These are phyloP conservation scores for Sporothrix brunneoviolacea DNA, from an alignment of 2,329 filamentous ascomycete species.

Conservation along the genomic window DNA sequence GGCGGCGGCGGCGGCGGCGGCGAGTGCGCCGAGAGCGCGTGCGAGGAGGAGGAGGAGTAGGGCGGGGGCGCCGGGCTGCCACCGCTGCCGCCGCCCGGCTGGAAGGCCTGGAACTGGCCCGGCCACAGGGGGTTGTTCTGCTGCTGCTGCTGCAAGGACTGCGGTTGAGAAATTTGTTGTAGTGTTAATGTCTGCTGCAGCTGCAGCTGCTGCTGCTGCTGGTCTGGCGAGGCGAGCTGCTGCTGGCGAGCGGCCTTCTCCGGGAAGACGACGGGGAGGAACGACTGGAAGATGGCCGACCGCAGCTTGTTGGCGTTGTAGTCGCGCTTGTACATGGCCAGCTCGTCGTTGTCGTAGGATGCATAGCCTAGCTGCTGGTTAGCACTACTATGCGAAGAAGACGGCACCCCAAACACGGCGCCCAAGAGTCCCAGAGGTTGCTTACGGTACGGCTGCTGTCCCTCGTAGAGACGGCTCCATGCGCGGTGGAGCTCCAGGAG, in stretches of 20 bases:
- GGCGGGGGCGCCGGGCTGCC: too few relatives aligned
- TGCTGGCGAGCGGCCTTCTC: conserved; percentile 8
- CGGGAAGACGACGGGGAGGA: conserved; percentile 17
- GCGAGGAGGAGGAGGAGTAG: too few relatives aligned
- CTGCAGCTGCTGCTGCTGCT: conserved; percentile 8
- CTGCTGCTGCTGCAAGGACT: not conserved
- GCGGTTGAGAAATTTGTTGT: not conserved
- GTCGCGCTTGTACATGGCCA: conserved; percentile 19
- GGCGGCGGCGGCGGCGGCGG: too few relatives aligned
- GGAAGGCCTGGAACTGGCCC: conserved; percentile 5
- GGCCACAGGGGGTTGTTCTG: not conserved
- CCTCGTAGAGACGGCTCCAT: conserved; percentile 18
- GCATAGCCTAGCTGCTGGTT: not conserved
- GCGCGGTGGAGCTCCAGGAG: conserved; percentile 17
- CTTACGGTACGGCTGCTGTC: not conserved
- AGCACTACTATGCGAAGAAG: not conserved
- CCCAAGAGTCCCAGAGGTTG: too few relatives aligned
- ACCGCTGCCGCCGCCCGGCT: conserved; percentile 4
- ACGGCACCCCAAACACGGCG: not conserved
- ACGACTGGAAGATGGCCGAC: conserved; percentile 22
- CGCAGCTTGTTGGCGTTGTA: conserved; percentile 23
- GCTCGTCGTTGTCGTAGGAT: conserved; percentile 5
- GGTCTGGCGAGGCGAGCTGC: not conserved
- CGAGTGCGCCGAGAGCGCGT: too few relatives aligned
- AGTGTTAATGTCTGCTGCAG: not conserved